phyloP scores from a whole-genome alignment of 495 filamentous ascomycete genomes.

The Aspergillus biplanus region DNA sequence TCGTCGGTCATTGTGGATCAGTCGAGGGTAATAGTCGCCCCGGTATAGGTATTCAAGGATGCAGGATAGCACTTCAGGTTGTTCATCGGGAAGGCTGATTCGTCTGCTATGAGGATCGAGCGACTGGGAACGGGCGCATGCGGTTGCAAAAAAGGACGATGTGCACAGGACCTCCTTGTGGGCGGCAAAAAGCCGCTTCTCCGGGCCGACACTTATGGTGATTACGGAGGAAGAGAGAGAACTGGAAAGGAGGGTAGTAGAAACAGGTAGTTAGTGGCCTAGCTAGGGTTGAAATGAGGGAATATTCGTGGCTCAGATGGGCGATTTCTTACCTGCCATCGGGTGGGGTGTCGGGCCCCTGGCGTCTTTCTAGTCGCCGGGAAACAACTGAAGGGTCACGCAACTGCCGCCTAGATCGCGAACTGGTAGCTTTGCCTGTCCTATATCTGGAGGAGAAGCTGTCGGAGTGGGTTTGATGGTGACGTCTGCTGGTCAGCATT shows the following conservation, averaged over 20 bases:
- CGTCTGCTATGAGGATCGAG: conserved; percentile 44
- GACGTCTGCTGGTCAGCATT: conserved; percentile 39
- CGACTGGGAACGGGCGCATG: conserved; percentile 23
- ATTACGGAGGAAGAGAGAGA: conserved; percentile 72
- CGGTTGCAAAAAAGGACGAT: conserved; percentile 73
- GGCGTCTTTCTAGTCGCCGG: conserved; percentile 34
- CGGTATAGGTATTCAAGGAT: conserved; percentile 93
- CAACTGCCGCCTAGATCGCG: conserved; percentile 37
- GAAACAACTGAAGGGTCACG: conserved; percentile 32
- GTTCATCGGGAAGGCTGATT: conserved; percentile 80
- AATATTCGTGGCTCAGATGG: background rate
- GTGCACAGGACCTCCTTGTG: conserved; percentile 82
- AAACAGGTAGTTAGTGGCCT: background rate
- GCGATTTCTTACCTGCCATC: conserved; percentile 43
- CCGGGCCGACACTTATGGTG: conserved; percentile 75
- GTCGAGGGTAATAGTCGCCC: conserved; percentile 85
- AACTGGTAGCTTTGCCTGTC: conserved; percentile 41
- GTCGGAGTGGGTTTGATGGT: conserved; percentile 37
- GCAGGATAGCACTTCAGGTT: conserved; percentile 87
- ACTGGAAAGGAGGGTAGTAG: conserved; percentile 34
- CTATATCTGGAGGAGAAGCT: conserved; percentile 51
- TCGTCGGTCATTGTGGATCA: conserved; percentile 69
- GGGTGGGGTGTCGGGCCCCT: conserved; percentile 36
- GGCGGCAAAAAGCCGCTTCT: conserved; percentile 84
- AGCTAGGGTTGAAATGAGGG: background rate